Evolutionary conservation across 768 basidiomycete genomes (phyloP), one percentile per base, ranked within the genome.

Genomic region (Tulasnella sp.): DNA sequence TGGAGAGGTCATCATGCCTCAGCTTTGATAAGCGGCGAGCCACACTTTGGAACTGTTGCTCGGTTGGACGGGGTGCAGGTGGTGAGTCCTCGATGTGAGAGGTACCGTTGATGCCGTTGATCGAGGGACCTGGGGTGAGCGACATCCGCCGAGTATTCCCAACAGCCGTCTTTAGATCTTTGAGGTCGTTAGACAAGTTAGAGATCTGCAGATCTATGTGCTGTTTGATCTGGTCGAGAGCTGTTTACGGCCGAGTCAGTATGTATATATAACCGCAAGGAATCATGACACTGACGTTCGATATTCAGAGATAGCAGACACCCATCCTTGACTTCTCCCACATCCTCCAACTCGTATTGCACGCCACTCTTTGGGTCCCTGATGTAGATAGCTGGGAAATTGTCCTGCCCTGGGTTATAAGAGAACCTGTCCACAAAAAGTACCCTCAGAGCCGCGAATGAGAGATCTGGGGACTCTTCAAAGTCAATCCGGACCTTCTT

Each of bases 201-300:
- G 85, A 79, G 55, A 99, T 92, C 60, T 93, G 91, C 2, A 78
- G 61, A 61, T 99, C 93, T 58, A 99, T 92, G 63, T 99, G 93
- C 61, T 96, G 90, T 63, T 93, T 96, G 65, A 99, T 93, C 64
- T 98, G 93, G 66, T 99, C 92, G 48, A 98, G 79, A 20, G 90
- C 93, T 99, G 59, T 16, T 33, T 5, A 46, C 32, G 22, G 19
- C 13, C 24, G 24, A 10, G 32, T 31, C 35, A 5, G 46, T 56
- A 39, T 25, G 37, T 4, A 35, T 7, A 51, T 35, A 49, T 48
- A 22, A 50, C 24, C 5, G 29, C 55, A 22, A n/a, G 31, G n/a
- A 7, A 19, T 32, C 13, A 57, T 16, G 37, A 37, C 9, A 78
- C 92, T 66, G 66, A 96, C 93, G 87, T 74, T 98, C 93, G 53